phyloP scores from a whole-genome alignment of 352 stramenopile genomes.

The Detonula confervacea region DNA sequence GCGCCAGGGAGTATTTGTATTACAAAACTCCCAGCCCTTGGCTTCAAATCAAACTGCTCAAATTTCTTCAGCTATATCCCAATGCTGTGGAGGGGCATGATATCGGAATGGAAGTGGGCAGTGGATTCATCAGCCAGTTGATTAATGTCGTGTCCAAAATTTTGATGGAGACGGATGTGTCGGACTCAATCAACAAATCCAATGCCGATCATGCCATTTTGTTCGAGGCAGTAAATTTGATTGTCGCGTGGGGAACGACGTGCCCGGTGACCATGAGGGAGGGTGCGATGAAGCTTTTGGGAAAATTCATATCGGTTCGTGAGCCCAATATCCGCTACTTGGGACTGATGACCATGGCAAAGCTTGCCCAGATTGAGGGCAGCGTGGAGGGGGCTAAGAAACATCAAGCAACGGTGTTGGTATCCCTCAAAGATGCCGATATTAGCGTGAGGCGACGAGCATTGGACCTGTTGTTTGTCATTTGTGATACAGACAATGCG shows the following conservation, averaged over 20 bases:
- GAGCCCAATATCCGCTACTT: constrained; percentile 97
- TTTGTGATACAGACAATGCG: constrained; percentile 95
- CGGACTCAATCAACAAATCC: constrained; percentile 93
- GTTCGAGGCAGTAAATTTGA: constrained; percentile 97
- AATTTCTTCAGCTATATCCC: constrained; percentile 93
- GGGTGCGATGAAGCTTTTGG: constrained; percentile 92
- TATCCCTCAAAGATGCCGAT: constrained; percentile 96
- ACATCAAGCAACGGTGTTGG: constrained; percentile 94
- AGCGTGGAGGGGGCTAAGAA: constrained; percentile 90
- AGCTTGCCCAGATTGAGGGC: constrained; percentile 89
- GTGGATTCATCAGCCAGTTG: constrained; percentile 84
- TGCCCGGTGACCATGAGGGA: constrained; percentile 89
- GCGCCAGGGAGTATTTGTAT: constrained; percentile 95
- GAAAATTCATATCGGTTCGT: constrained; percentile 97
- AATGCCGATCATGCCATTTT: constrained; percentile 96
- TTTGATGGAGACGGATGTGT: constrained; percentile 89
- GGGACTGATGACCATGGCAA: constrained; percentile 95
- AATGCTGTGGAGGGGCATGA: constrained; percentile 59
- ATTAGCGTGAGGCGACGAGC: constrained; percentile 94
- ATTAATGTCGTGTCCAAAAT: constrained; percentile 92
- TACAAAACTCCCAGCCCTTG: constrained; percentile 96
- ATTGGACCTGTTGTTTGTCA: constrained; percentile 97
- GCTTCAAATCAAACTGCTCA: constrained; percentile 92
- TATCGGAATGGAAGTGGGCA: constrained; percentile 49
- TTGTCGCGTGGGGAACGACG: constrained; percentile 92